phyloP scores from a whole-genome alignment of 352 stramenopile genomes.

The Pythium biforme region DNA sequence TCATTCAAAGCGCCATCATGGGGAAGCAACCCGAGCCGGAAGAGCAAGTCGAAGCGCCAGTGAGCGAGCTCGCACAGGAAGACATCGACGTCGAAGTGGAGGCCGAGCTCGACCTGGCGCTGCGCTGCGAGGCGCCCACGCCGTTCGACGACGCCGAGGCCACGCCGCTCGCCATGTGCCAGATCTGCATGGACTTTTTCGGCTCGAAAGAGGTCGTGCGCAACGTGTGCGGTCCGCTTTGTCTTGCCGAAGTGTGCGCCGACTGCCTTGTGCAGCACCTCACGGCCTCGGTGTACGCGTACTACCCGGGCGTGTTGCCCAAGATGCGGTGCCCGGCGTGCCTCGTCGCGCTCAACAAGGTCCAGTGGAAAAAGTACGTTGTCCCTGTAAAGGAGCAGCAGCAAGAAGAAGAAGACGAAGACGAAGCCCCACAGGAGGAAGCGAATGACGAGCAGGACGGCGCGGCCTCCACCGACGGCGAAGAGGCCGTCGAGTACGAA shows the following conservation, averaged over 20 bases:
- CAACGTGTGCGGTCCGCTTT: constrained; percentile 38
- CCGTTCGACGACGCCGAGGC: constrained; percentile 18
- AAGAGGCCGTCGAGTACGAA: constrained; percentile 1
- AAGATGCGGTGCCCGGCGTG: constrained; percentile 70
- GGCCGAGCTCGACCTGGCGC: constrained; percentile 16
- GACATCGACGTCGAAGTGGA: constrained; percentile 16
- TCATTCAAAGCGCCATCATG: constrained; percentile 3
- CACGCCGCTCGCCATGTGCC: constrained; percentile 35
- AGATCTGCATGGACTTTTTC: constrained; percentile 63
- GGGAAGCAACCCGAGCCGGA: constrained; percentile 21
- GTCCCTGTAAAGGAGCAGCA: constrained; percentile 10
- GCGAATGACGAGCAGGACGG: constrained; percentile 10
- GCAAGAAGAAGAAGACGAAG: background rate
- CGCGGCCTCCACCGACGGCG: constrained; percentile 2
- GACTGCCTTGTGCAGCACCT: constrained; percentile 52
- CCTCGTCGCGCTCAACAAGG: constrained; percentile 49
- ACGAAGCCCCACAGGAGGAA: constrained; percentile 1
- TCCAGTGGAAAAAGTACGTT: constrained; percentile 44
- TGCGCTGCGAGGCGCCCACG: background rate
- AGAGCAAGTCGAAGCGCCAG: constrained; percentile 6
- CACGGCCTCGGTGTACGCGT: constrained; percentile 52
- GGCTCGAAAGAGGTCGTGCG: constrained; percentile 33
- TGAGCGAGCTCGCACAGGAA: background rate
- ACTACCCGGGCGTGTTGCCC: constrained; percentile 57
- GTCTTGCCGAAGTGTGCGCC: constrained; percentile 42